A percentile compares a stretch with the other conserved stretches of the same genome.
phyloP scores from a whole-genome alignment of 768 basidiomycete genomes.

The Leccinum fibrillosum region DNA sequence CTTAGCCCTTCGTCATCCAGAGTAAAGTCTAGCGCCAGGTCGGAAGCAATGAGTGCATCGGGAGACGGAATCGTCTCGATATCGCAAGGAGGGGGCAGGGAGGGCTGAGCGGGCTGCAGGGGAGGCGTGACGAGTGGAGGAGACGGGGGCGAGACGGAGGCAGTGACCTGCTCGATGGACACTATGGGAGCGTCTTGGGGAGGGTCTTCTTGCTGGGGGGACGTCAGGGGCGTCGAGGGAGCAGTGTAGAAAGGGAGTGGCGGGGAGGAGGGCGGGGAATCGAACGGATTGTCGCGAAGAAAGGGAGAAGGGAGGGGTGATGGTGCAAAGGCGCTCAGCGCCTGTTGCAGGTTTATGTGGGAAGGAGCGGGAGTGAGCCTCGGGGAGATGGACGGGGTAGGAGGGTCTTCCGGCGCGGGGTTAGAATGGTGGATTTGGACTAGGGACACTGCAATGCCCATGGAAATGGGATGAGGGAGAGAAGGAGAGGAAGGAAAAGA shows the following conservation, averaged over 20 bases:
- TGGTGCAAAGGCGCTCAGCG: constrained; percentile 26
- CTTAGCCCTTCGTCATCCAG: constrained; percentile 79
- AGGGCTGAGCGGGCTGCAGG: constrained; percentile 19
- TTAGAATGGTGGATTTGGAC: constrained; percentile 26
- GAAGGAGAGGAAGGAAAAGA: neutral
- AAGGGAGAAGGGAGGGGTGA: constrained; percentile 33
- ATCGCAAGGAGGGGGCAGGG: constrained; percentile 20
- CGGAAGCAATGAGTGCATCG: constrained; percentile 27
- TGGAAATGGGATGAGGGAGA: constrained; percentile 13
- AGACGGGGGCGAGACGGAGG: constrained; percentile 19
- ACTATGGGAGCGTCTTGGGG: constrained; percentile 21
- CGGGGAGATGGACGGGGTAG: constrained; percentile 6
- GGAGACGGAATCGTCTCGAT: constrained; percentile 26
- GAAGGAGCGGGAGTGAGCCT: constrained; percentile 28
- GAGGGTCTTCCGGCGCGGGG: constrained; percentile 16
- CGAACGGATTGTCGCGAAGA: constrained; percentile 35
- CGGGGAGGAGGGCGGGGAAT: constrained; percentile 37
- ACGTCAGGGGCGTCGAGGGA: constrained; percentile 42
- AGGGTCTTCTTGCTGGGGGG: constrained; percentile 39
- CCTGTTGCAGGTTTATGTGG: constrained; percentile 34
- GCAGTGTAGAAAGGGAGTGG: constrained; percentile 46
- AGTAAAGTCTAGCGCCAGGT: constrained; percentile 37
- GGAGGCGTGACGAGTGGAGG: constrained; percentile 24
- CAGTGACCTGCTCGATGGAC: constrained; percentile 17
- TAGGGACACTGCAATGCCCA: constrained; percentile 34